These are phyloP conservation scores for Gnetum montanum DNA, from an alignment of 75 land plant species.

Conservation along the genomic window DNA sequence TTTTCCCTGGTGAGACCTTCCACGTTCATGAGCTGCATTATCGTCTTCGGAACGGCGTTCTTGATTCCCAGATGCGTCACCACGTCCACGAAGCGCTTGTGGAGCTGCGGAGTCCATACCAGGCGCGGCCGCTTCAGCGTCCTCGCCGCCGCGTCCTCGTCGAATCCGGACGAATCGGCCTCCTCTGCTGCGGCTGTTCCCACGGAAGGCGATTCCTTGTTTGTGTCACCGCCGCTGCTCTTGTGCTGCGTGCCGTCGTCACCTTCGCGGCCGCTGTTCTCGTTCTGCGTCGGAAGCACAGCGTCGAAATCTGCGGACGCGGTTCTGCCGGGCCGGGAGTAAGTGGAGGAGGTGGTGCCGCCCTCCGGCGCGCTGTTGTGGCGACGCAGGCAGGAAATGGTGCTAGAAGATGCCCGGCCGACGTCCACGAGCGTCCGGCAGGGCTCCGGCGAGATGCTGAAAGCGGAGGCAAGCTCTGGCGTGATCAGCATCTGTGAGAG, in stretches of 20 bases:
- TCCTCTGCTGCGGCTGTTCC: constrained; percentile 13
- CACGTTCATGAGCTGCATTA: constrained; percentile 95
- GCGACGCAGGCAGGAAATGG: constrained; percentile 22
- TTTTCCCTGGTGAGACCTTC: constrained; percentile 91
- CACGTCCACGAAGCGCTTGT: constrained; percentile 88
- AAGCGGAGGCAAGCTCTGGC: constrained; percentile 71
- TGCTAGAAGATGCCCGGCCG: constrained; percentile 41
- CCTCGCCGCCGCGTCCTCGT: constrained; percentile 36
- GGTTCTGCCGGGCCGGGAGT: neutral
- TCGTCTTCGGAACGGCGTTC: constrained; percentile 88
- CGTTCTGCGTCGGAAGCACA: neutral
- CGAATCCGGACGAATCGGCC: constrained; percentile 24
- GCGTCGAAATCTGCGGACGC: no score
- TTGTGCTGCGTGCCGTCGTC: neutral
- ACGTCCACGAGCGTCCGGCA: constrained; percentile 35
- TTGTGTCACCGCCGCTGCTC: constrained; percentile 1
- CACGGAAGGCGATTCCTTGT: neutral
- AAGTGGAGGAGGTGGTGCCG: constrained; percentile 3
- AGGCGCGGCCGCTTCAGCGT: constrained; percentile 62
- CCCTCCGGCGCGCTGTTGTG: constrained; percentile 8
- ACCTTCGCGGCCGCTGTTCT: neutral
- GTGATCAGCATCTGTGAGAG: constrained; percentile 59
- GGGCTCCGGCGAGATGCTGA: constrained; percentile 58
- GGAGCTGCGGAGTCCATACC: constrained; percentile 97
- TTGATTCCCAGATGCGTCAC: constrained; percentile 78